These are phyloP conservation scores for Suillus placidus DNA, from an alignment of 768 basidiomycete species.

Conservation along the genomic window DNA sequence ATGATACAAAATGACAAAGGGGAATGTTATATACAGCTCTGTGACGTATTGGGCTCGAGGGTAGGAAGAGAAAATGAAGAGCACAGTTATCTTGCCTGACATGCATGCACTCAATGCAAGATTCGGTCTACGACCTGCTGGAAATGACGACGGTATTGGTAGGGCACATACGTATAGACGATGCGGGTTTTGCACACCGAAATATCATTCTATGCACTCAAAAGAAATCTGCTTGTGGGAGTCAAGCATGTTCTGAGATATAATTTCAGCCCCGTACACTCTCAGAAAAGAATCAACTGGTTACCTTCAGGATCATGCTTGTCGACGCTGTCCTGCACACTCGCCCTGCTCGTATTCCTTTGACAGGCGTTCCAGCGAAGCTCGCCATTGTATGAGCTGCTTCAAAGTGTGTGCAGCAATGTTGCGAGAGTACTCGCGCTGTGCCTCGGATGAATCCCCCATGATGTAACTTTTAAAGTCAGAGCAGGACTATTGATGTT, in stretches of 20 bases:
- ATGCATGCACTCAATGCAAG: background rate
- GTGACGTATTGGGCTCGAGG: background rate
- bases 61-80: background rate
- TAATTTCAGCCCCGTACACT: background rate
- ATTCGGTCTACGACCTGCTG: background rate
- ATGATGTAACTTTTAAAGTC: background rate
- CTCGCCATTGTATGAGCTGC: slow-evolving; percentile 2
- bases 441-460: background rate
- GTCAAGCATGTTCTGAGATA: background rate
- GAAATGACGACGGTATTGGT: background rate
- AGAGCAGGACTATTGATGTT: background rate
- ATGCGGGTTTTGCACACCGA: too few relatives aligned
- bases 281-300: background rate
- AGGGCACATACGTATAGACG: background rate
- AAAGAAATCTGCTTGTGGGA: background rate
- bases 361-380: background rate
- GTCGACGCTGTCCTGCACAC: background rate
- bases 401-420: background rate
- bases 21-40: background rate
- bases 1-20: background rate
- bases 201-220: background rate
- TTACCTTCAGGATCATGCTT: background rate
- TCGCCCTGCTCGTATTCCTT: background rate
- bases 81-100: background rate
- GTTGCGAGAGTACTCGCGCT: slow-evolving; percentile 3